Conservation (phyloP, 805 yeast genomes). For the Schwanniomyces occidentalis region DNA sequence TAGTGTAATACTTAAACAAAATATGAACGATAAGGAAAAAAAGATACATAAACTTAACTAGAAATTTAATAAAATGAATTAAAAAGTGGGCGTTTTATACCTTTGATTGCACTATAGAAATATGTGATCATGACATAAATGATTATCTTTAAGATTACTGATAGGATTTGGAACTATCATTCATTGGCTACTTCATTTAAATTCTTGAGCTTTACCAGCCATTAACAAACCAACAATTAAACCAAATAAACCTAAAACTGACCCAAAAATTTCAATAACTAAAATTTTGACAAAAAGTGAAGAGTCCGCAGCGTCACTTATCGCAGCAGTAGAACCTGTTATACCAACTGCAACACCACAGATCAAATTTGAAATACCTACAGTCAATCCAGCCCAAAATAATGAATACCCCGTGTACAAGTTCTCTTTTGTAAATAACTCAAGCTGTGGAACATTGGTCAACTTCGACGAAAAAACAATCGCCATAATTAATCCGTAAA, state of each 20-base stretch:
- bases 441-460: slow-evolving; percentile 60
- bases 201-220: slow-evolving; percentile 94
- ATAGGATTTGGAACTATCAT: too few species aligned
- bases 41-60: too few species aligned
- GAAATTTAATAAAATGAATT: too few species aligned
- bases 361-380: slow-evolving; percentile 86
- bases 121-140: too few species aligned
- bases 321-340: slow-evolving; percentile 98
- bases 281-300: slow-evolving; percentile 91
- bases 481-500: slow-evolving; percentile 95
- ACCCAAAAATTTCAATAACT: slow-evolving; percentile 96
- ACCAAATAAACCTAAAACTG: slow-evolving; percentile 93
- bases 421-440: slow-evolving; percentile 75
- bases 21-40: too few species aligned
- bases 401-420: slow-evolving; percentile 92
- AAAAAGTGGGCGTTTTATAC: too few species aligned
- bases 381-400: slow-evolving; percentile 98
- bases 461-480: slow-evolving; percentile 94
- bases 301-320: slow-evolving; percentile 96
- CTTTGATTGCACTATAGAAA: too few species aligned
- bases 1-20: too few species aligned
- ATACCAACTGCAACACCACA: slow-evolving; percentile 98
- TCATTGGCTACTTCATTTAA: too few species aligned
- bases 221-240: slow-evolving; percentile 96
- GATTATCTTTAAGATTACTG: too few species aligned